Evolutionary conservation across 345 rosid genomes (phyloP).

Genomic region (Carallia pectinifolia): DNA sequence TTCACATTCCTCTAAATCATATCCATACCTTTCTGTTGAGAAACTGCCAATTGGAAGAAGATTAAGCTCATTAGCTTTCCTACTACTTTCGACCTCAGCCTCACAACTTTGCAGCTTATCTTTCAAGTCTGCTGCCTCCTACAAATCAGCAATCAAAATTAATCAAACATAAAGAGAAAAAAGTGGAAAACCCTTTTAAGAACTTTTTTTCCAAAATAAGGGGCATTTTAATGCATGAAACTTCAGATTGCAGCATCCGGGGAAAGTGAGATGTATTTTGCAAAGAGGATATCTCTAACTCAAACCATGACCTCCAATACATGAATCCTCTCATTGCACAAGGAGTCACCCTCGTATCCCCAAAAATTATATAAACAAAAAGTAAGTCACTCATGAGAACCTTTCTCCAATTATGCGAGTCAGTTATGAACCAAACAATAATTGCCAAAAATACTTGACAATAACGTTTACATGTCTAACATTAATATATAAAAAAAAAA

Average conservation of each 20-base stretch:
- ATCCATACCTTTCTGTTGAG: conserved; percentile 48
- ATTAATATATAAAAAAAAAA: too few species aligned
- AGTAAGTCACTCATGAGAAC: too few species aligned
- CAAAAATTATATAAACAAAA: too few species aligned
- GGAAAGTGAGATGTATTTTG: too few species aligned
- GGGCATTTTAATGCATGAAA: neutral
- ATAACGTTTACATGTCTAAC: too few species aligned
- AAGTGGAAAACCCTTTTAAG: neutral
- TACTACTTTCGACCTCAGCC: conserved; percentile 66
- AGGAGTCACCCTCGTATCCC: too few species aligned
- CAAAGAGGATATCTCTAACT: too few species aligned
- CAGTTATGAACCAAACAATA: too few species aligned
- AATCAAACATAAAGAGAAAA: conserved; percentile 1
- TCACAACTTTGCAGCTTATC: conserved; percentile 70
- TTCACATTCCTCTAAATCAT: conserved; percentile 5
- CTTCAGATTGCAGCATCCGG: neutral
- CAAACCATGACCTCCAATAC: too few species aligned
- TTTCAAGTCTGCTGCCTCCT: conserved; percentile 71
- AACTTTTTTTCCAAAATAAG: neutral
- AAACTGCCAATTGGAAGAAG: conserved; percentile 72
- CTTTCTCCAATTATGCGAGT: too few species aligned
- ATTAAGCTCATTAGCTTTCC: conserved; percentile 66
- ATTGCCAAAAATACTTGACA: too few species aligned
- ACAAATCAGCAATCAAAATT: conserved; percentile 17
- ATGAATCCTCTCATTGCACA: too few species aligned